A percentile compares a stretch with the other conserved stretches of the same genome.
Evolutionary conservation across 2,329 filamentous ascomycete species (phyloP).

Genomic region (Botryotinia narcissicola): DNA sequence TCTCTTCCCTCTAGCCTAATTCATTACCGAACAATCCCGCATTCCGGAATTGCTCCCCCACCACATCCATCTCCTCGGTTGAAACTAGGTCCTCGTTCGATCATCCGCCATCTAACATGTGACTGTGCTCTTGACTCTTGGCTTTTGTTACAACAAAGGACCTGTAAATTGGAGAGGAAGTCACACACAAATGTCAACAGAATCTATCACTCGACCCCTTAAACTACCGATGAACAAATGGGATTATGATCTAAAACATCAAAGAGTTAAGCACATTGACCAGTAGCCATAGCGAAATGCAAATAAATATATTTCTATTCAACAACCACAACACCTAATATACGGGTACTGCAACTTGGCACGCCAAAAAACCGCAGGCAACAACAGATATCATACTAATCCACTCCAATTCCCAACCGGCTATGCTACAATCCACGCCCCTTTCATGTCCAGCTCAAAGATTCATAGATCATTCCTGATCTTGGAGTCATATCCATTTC

Average conservation of each 20-base stretch:
- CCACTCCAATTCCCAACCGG: slow-evolving; percentile 3
- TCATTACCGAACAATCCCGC: background rate
- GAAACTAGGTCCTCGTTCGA: background rate
- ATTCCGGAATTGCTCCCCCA: background rate
- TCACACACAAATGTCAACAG: background rate
- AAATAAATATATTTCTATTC: slow-evolving; percentile 4
- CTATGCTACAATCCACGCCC: slow-evolving; percentile 5
- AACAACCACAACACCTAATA: background rate
- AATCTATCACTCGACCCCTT: background rate
- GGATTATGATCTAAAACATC: background rate
- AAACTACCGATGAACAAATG: background rate
- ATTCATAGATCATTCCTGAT: slow-evolving; percentile 6
- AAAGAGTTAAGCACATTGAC: background rate
- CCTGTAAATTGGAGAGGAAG: background rate
- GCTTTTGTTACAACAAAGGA: background rate
- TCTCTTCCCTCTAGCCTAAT: background rate
- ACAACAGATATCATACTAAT: slow-evolving; percentile 7
- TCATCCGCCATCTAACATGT: background rate
- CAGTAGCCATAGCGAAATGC: background rate
- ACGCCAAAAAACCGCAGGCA: background rate
- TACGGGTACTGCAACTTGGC: background rate
- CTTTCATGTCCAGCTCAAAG: background rate
- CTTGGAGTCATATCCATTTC: background rate
- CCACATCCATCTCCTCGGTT: slow-evolving; percentile 1
- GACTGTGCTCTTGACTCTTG: background rate